A percentile compares a stretch with the other conserved stretches of the same genome.
Evolutionary conservation across 805 yeast species (phyloP).

Genomic region (Pichia thaimueangensis): DNA sequence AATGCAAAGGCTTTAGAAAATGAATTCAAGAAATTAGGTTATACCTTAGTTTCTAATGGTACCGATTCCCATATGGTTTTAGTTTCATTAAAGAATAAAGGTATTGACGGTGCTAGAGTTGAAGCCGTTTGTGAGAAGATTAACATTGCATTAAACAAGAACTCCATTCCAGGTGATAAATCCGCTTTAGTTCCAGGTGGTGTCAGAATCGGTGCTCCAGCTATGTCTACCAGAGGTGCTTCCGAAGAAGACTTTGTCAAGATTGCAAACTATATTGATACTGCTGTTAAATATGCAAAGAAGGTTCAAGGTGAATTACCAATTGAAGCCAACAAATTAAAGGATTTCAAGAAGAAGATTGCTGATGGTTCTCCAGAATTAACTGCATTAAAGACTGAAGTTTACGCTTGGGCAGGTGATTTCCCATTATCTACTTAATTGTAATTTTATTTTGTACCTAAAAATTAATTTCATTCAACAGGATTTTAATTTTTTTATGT

Average conservation of each 20-base stretch:
- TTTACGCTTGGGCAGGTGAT: slow-evolving; percentile 85
- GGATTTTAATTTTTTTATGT: neutral
- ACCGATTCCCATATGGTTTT: slow-evolving; percentile 97
- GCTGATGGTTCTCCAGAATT: slow-evolving; percentile 67
- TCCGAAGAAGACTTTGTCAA: slow-evolving; percentile 78
- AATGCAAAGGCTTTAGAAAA: slow-evolving; percentile 81
- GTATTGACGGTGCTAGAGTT: slow-evolving; percentile 94
- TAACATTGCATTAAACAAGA: slow-evolving; percentile 94
- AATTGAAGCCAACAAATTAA: slow-evolving; percentile 87
- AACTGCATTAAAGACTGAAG: slow-evolving; percentile 63
- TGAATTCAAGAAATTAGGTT: slow-evolving; percentile 66
- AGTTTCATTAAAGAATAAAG: slow-evolving; percentile 80
- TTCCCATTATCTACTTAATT: slow-evolving; percentile 60
- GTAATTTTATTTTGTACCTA: neutral
- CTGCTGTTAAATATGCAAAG: slow-evolving; percentile 69
- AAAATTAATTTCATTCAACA: slow-evolving; percentile 5
- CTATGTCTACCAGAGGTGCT: slow-evolving; percentile 96
- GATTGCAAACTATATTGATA: slow-evolving; percentile 75
- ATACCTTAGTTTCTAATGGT: slow-evolving; percentile 84
- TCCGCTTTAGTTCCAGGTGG: slow-evolving; percentile 97
- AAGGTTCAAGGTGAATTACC: slow-evolving; percentile 75
- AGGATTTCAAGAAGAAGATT: slow-evolving; percentile 87
- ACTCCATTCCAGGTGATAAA: slow-evolving; percentile 96
- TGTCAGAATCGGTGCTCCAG: slow-evolving; percentile 96
- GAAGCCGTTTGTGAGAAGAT: slow-evolving; percentile 92